phyloP scores from a whole-genome alignment of 2,329 filamentous ascomycete genomes.

The Diaporthe amygdali region DNA sequence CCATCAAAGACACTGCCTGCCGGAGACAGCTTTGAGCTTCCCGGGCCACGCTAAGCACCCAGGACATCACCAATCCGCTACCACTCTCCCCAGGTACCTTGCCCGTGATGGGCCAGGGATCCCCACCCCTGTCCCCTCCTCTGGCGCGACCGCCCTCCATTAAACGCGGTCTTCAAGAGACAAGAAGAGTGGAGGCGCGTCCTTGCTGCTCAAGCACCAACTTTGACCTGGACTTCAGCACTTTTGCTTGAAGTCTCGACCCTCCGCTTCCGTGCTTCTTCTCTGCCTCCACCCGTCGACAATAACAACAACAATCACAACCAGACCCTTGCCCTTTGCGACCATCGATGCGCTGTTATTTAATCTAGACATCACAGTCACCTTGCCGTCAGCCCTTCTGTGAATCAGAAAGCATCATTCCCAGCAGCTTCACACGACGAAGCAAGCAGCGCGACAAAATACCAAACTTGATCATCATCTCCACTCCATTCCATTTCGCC shows the following conservation, averaged over 20 bases:
- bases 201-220: slow-evolving; percentile 5
- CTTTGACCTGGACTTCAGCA: slow-evolving; percentile 1
- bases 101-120: neutral
- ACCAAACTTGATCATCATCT: neutral
- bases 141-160: slow-evolving; percentile 1
- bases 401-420: neutral
- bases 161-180: slow-evolving; percentile 9
- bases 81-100: neutral
- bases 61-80: neutral
- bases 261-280: neutral
- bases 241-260: neutral
- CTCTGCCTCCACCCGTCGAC: neutral
- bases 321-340: neutral
- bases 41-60: neutral
- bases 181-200: slow-evolving; percentile 17
- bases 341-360: neutral
- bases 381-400: neutral
- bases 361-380: neutral
- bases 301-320: neutral
- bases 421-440: neutral
- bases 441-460: neutral
- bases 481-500: neutral
- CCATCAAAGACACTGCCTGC: neutral
- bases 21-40: neutral
- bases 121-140: neutral